A percentile compares a stretch with the other conserved stretches of the same genome.
phyloP scores from a whole-genome alignment of 2,329 filamentous ascomycete genomes.

The Sarocladium oryzae region DNA sequence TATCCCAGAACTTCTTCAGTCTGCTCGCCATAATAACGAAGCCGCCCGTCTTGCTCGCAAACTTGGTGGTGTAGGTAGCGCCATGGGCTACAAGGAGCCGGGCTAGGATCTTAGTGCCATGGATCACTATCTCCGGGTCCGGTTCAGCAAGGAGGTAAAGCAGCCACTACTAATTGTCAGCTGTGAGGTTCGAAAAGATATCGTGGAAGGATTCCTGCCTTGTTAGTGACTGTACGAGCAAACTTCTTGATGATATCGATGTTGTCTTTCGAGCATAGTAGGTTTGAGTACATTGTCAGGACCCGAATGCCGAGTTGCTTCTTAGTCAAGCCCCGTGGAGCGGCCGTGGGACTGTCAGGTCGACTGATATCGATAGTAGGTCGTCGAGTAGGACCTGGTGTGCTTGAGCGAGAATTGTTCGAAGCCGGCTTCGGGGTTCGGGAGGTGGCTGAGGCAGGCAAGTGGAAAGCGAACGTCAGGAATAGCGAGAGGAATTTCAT shows the following conservation, averaged over 20 bases:
- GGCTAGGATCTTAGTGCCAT: slow-evolving; percentile 76
- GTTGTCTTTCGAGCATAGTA: slow-evolving; percentile 70
- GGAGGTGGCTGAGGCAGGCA: slow-evolving; percentile 38
- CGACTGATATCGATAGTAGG: slow-evolving; percentile 29
- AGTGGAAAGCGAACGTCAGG: slow-evolving; percentile 84
- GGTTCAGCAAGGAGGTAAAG: slow-evolving; percentile 85
- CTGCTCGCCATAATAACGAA: slow-evolving; percentile 80
- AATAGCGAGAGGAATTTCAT: slow-evolving; percentile 84
- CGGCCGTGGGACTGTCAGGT: slow-evolving; percentile 21
- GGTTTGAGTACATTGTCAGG: slow-evolving; percentile 67
- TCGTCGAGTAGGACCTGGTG: slow-evolving; percentile 31
- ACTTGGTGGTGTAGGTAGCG: slow-evolving; percentile 74
- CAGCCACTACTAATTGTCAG: slow-evolving; percentile 59
- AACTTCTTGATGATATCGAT: slow-evolving; percentile 73
- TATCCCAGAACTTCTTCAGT: slow-evolving; percentile 82
- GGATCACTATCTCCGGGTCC: slow-evolving; percentile 73
- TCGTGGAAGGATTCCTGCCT: slow-evolving; percentile 45
- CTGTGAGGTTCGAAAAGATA: background rate
- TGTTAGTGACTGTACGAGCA: slow-evolving; percentile 89
- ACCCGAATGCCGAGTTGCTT: slow-evolving; percentile 69
- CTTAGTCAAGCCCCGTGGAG: slow-evolving; percentile 45
- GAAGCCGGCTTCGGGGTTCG: slow-evolving; percentile 45
- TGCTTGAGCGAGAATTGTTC: slow-evolving; percentile 31
- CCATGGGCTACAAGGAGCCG: slow-evolving; percentile 80
- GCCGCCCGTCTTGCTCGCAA: slow-evolving; percentile 75